These are phyloP conservation scores for Talaromyces nanjingensis DNA, from an alignment of 495 filamentous ascomycete species.

Conservation along the genomic window DNA sequence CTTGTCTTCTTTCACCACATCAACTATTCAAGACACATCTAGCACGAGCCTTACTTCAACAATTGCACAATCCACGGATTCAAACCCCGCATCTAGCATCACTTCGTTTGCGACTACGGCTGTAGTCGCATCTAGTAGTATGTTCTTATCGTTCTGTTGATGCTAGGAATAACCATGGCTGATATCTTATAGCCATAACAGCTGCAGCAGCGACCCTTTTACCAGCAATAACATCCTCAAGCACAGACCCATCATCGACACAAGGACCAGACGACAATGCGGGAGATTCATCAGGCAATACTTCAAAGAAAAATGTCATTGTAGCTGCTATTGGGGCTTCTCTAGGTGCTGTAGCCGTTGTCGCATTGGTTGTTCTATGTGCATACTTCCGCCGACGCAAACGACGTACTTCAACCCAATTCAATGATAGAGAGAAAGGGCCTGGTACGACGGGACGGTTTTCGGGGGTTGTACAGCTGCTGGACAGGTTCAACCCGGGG, in stretches of 20 bases:
- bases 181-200: not conserved
- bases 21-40: not conserved
- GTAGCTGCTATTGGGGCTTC: constrained; percentile 1
- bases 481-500: not conserved
- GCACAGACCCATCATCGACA: not conserved
- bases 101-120: not conserved
- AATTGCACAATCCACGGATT: not conserved
- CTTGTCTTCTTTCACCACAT: not conserved
- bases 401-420: not conserved
- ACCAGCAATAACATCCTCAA: not conserved
- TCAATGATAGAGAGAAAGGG: not conserved
- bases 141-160: not conserved
- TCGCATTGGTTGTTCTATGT: constrained; percentile 1
- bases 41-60: not conserved
- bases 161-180: not conserved
- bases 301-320: not conserved
- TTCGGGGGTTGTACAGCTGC: not conserved
- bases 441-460: not conserved
- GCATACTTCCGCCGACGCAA: not conserved
- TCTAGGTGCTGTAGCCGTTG: constrained; percentile 2
- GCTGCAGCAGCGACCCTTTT: not conserved
- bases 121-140: not conserved
- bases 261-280: not conserved
- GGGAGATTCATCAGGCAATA: not conserved
- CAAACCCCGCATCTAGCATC: not conserved